Conservation (phyloP, 768 basidiomycete genomes). For the Inosperma sp. region DNA sequence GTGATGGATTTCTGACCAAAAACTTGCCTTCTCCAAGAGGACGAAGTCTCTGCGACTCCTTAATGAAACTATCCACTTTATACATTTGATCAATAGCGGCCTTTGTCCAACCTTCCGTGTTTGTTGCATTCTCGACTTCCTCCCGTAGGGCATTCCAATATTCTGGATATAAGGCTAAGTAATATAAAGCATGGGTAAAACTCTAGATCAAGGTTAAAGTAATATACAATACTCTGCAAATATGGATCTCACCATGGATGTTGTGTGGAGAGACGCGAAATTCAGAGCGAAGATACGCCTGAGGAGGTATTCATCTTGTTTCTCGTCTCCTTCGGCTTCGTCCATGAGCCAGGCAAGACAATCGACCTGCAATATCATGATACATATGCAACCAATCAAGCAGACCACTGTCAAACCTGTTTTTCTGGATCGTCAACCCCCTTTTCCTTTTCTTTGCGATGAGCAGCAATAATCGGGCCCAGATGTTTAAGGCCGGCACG, state of each 20-base stretch:
- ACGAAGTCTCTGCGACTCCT: constrained; percentile 29
- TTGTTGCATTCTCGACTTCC: no score
- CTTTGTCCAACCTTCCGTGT: constrained; percentile 36
- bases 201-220: background rate
- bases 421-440: constrained; percentile 28
- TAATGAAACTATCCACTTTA: no score
- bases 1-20: background rate
- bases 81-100: constrained; percentile 35
- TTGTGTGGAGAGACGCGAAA: constrained; percentile 43
- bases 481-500: constrained; percentile 22
- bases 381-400: background rate
- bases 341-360: constrained; percentile 47
- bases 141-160: no score
- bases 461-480: constrained; percentile 25
- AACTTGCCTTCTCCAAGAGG: constrained; percentile 23
- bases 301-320: constrained; percentile 27
- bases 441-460: constrained; percentile 20
- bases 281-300: constrained; percentile 36
- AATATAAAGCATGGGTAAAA: background rate
- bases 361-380: constrained; percentile 41
- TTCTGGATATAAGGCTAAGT: background rate
- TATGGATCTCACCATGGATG: constrained; percentile 33
- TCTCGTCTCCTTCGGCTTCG: constrained; percentile 29
- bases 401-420: constrained; percentile 21
- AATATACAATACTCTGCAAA: background rate